These are phyloP conservation scores for Chlamydomonas sp. DNA, from an alignment of 139 green algal genomes.

Conservation along the genomic window DNA sequence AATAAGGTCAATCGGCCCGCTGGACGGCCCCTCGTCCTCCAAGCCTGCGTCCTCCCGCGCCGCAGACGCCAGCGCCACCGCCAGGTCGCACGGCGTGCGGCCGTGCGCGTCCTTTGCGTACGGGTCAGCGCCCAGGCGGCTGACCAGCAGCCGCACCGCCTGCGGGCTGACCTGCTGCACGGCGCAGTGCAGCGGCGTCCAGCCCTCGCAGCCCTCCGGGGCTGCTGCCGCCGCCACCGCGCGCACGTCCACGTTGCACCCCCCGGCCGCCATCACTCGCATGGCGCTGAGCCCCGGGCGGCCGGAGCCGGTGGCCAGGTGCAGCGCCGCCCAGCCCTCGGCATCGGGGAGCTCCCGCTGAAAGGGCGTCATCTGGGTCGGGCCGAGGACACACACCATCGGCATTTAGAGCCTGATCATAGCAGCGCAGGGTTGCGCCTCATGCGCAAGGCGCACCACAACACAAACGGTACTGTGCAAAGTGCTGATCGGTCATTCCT, in stretches of 20 bases:
- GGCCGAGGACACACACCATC: no score
- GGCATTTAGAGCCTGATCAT: no score
- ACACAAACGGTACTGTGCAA: no score
- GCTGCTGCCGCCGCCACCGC: no score
- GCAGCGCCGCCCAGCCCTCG: constrained; percentile 13
- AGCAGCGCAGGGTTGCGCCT: no score
- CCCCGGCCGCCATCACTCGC: neutral
- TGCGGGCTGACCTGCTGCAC: neutral
- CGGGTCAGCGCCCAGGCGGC: constrained; percentile 27
- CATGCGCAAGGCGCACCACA: no score
- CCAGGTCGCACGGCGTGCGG: constrained; percentile 18
- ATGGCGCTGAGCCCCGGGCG: neutral
- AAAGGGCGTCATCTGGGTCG: neutral
- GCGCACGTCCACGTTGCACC: neutral
- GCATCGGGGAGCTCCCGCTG: constrained; percentile 19
- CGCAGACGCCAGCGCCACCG: constrained; percentile 3
- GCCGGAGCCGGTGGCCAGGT: constrained; percentile 6
- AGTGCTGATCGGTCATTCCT: no score
- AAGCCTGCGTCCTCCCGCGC: neutral
- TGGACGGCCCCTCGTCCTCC: neutral
- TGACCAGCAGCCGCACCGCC: constrained; percentile 8
- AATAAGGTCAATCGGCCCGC: neutral
- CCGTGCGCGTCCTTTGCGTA: neutral
- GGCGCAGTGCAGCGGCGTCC: constrained; percentile 32
- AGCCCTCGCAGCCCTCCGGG: constrained; percentile 6